Evolutionary conservation across 805 yeast species (phyloP), one percentile per base, ranked within the genome.

Genomic region (Cyberlindnera meyerae): DNA sequence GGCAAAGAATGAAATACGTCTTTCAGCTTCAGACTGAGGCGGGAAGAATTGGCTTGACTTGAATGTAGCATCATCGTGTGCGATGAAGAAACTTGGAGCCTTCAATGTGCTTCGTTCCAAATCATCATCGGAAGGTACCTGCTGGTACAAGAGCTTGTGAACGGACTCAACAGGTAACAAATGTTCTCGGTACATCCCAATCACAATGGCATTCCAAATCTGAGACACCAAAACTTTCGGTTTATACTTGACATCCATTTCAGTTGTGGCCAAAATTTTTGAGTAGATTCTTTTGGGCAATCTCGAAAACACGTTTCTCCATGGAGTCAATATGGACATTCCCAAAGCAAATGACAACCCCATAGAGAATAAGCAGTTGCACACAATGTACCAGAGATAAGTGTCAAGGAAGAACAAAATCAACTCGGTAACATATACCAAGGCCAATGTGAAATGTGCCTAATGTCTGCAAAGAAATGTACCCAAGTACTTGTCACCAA

Each of bases 1-100:
- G 0, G 96, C 96, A 66, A 87, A 87, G 52, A 84, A 87, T 0
- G 95, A 82, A 2, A 87, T 71, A 39, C 96, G 68, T 45, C 96
- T 65, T 51, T 79, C 79, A 0, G 95, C 95, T 54, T 84, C 95
- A 0, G 87, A 75, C 30, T 75, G 72, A 1, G 70, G 54, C 12
- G 77, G 76, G 46, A 82, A 75, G 26, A 73, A 65, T 51, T 78
- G 88, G 16, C 73, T 68, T 11, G 75, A 69, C 44, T 70, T 75
- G 47, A 73, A 71, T 2, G 82, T 68, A 17, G 82, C 79, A 51
- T 86, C 95, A 53, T 87, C 95, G 49, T 82, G 90, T 0, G 88
- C 79, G 22, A 83, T 75, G 56, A 87, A 87, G 52, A 84, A 85
- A 1, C 77, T 65, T 2, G 96, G 96, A 35, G 84, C 86, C 37